Evolutionary conservation across 306 rosid genomes (phyloP), one percentile per base, ranked within the genome.

Genomic region (Arachis hypogaea): DNA sequence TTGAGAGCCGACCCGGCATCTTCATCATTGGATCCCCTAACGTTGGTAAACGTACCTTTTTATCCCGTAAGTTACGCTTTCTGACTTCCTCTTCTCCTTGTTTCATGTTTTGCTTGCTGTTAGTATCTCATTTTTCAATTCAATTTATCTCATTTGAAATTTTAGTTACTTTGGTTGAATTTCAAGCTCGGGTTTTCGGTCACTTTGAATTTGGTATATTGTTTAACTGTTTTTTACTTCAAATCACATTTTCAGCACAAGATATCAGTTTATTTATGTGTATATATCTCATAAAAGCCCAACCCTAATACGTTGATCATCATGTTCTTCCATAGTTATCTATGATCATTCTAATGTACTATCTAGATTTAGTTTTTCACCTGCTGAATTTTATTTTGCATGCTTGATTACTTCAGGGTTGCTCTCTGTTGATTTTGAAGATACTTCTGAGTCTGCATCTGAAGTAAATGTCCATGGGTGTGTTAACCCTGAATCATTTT

Each of bases 21-120:
- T 71, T 88, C 63, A 46, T 90, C 40, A 59, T 90, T 8, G 96
- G 93, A 66, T 68, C 88, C 63, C 70, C 93, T 74, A 80, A 76
- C 52, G 96, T 84, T 45, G 93, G 87, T 86, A 88, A 90, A 76
- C 88, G 87, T 51, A 84, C 91, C 16, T 89, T 90, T 42, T 66
- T 88, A 28, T 90, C 91, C 16, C 87, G 93, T 90, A 82, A 57
- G 77, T 68, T 52, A 41, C 62, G 30, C 49, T 14, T 61, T 60
- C 69, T 59, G 9, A 10, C 33, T 59, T 59, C 9, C 36, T 59
- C 7, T 6, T 12, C n/a, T 38, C 40, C 7, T 2, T 2, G 46
- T 45, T 7, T 38, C 47, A n/a, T 61, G 18, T 7, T 62, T 49
- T 4, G 3, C 36, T 52, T 59, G 16, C 22, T 10, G 38, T 8